Evolutionary conservation across 2,329 filamentous ascomycete genomes (phyloP), one percentile per base, ranked within the genome.

Genomic region (Aspergillus sp.): DNA sequence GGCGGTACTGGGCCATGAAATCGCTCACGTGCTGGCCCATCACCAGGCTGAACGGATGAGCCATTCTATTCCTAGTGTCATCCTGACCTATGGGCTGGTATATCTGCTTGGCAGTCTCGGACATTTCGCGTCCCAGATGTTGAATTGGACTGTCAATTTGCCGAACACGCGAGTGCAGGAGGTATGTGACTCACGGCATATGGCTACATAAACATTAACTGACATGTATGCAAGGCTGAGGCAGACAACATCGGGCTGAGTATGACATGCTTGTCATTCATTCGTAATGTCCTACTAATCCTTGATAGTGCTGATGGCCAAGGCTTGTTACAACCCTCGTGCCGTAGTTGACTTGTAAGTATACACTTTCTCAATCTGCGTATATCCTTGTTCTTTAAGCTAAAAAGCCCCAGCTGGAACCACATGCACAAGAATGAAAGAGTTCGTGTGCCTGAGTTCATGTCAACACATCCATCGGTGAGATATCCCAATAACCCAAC

Each of bases 1-100:
- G 6, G 83, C 85, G 1, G 84, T 88, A 0, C 70, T 88, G 17
- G 84, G 84, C 0, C 86, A 88, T 68, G 86, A 88, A 68, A 88
- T 88, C 66, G 84, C 84, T 2, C 86, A 88, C 70, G 85, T 86
- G n/a, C 80, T 86, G 2, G 83, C 83, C 2, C 81, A 82, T 57
- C 84, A 86, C 65, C 72, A 76, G 1, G 82, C 81, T 0, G 86
- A 88, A 70, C 77, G 82, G 7, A 78, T 87, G 75, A 85, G 82
- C 49, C 74, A 71, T 13, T 73, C 32, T 13, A 5, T 36, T 5
- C 32, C 32, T 13, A 36, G 32, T 36, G 32, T 36, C 11, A 36
- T 47, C 77, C n/a, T 70, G 71, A 2, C 60, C 75, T 2, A 71
- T 71, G 4, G 61, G 70, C 8, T 64, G 73, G 0, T 63, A 74